A percentile compares a stretch with the other conserved stretches of the same genome.
Conservation (phyloP, 140 eudicot species). For the Anethum foeniculum region DNA sequence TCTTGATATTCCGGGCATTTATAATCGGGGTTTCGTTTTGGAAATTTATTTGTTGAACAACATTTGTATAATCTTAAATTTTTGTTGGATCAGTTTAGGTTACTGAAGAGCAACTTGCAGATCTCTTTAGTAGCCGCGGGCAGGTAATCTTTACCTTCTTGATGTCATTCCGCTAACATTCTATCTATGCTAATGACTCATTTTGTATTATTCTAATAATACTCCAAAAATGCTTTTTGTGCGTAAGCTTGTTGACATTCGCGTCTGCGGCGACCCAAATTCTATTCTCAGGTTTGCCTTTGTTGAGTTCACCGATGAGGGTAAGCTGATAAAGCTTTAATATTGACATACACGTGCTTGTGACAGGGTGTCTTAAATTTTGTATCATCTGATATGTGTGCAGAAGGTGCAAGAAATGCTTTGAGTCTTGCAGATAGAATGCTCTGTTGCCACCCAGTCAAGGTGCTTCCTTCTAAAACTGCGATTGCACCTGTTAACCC, state of each 20-base stretch:
- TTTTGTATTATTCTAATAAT: constrained; percentile 1
- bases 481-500: constrained; percentile 97
- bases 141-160: constrained; percentile 37
- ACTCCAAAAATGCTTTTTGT: constrained; percentile 11
- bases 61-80: not conserved
- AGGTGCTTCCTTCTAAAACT: constrained; percentile 86
- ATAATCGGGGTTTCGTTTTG: not conserved
- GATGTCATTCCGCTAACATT: not conserved
- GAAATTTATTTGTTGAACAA: not conserved
- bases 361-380: constrained; percentile 13
- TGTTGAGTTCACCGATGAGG: constrained; percentile 78
- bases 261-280: constrained; percentile 66
- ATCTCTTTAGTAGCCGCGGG: constrained; percentile 64
- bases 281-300: constrained; percentile 89
- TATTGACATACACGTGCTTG: not conserved
- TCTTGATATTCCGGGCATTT: not conserved
- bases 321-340: constrained; percentile 20
- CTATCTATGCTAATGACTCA: constrained; percentile 1
- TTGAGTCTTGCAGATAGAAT: constrained; percentile 67
- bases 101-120: constrained; percentile 91
- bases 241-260: constrained; percentile 73
- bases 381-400: constrained; percentile 16
- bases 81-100: constrained; percentile 42
- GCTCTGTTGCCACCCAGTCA: constrained; percentile 79
- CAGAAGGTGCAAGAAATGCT: constrained; percentile 91